These are phyloP conservation scores for Fusarium bactridioides DNA, from an alignment of 2,329 filamentous ascomycete genomes.

Conservation along the genomic window DNA sequence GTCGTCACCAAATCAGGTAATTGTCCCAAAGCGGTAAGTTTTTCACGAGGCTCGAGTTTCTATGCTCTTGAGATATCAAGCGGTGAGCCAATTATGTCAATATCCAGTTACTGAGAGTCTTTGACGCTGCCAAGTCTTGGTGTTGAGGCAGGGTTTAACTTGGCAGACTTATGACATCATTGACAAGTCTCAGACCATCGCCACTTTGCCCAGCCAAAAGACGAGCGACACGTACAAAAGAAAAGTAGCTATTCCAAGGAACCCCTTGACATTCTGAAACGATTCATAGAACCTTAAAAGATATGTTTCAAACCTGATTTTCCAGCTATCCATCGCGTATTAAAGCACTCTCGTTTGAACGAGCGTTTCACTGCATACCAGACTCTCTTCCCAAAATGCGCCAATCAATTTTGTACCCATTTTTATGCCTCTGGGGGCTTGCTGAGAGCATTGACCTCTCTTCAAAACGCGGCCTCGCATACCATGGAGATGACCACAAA, in stretches of 20 bases:
- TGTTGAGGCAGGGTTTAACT: slow-evolving; percentile 13
- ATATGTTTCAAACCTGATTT: slow-evolving; percentile 24
- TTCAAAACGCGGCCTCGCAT: slow-evolving; percentile 38
- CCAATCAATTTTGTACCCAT: neutral
- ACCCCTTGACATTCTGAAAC: slow-evolving; percentile 26
- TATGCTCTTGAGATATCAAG: neutral
- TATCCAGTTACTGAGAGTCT: neutral
- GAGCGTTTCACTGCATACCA: neutral
- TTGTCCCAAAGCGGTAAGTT: neutral
- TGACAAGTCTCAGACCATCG: neutral
- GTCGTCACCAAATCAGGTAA: neutral
- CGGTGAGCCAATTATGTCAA: neutral
- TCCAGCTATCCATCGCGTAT: neutral
- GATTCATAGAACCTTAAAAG: neutral
- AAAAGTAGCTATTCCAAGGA: slow-evolving; percentile 9
- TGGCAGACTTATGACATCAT: slow-evolving; percentile 25
- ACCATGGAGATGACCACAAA: slow-evolving; percentile 36
- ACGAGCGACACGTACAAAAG: slow-evolving; percentile 11
- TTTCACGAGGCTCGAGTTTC: neutral
- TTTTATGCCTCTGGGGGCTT: slow-evolving; percentile 1
- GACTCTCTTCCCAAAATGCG: slow-evolving; percentile 4
- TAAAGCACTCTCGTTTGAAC: neutral
- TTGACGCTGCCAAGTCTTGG: slow-evolving; percentile 22
- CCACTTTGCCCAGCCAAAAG: slow-evolving; percentile 17
- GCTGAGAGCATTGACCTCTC: slow-evolving; percentile 16